These are phyloP conservation scores for Annulohypoxylon stygium DNA, from an alignment of 495 filamentous ascomycete species.

Conservation along the genomic window DNA sequence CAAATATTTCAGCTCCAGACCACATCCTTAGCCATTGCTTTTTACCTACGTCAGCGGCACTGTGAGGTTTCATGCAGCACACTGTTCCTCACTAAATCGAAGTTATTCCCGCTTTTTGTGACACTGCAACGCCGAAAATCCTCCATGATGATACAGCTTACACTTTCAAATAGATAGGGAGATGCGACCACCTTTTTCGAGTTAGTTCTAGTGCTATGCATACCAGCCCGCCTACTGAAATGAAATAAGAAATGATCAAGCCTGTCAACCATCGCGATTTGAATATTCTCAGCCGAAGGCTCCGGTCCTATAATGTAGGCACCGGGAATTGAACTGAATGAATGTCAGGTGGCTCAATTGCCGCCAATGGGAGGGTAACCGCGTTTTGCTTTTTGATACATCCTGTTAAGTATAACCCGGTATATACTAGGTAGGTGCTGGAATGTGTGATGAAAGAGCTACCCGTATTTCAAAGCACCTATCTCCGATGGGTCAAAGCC, in stretches of 20 bases:
- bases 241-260: neutral
- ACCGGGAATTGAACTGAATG: neutral
- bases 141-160: neutral
- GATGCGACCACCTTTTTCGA: neutral
- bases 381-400: neutral
- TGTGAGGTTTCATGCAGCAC: neutral
- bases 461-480: conserved; percentile 1
- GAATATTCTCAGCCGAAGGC: neutral
- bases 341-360: neutral
- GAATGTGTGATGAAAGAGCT: conserved; percentile 26
- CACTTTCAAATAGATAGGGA: neutral
- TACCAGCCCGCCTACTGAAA: neutral
- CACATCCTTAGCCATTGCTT: neutral
- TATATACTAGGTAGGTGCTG: neutral
- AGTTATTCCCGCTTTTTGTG: neutral
- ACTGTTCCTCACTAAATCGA: neutral
- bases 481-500: conserved; percentile 7
- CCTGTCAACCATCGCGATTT: neutral
- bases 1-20: neutral
- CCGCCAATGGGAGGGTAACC: neutral
- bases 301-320: neutral
- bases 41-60: neutral
- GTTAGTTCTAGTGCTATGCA: neutral
- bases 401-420: neutral
- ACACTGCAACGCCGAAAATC: neutral